A percentile compares a stretch with the other conserved stretches of the same genome.
These are phyloP conservation scores for Mrakiaceae sp. DNA, from an alignment of 1,284 basidiomycete genomes.

Conservation along the genomic window DNA sequence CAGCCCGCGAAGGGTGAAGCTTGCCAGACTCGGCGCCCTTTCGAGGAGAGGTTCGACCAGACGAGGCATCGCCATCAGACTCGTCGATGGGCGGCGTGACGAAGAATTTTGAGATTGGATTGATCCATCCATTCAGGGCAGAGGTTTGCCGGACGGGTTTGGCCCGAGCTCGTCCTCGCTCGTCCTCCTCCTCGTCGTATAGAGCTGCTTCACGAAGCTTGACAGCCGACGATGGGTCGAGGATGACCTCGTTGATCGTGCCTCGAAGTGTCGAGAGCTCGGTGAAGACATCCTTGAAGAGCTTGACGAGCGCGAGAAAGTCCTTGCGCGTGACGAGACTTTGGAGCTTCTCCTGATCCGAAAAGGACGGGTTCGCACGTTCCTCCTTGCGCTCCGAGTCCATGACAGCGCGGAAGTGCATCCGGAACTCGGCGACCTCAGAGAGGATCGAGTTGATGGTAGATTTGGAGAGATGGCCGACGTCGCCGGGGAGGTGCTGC, in stretches of 20 bases:
- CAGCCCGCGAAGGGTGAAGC: constrained; percentile 32
- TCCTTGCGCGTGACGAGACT: constrained; percentile 66
- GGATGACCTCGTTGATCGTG: constrained; percentile 76
- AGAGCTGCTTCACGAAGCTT: constrained; percentile 45
- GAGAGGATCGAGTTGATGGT: constrained; percentile 65
- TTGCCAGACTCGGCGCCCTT: constrained; percentile 20
- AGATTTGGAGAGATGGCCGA: constrained; percentile 73
- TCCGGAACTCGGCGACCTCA: constrained; percentile 59
- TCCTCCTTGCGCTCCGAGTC: constrained; percentile 31
- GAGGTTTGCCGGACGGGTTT: constrained; percentile 9
- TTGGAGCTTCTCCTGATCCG: constrained; percentile 54
- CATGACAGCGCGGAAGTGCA: constrained; percentile 52
- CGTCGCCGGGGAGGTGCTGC: constrained; percentile 72
- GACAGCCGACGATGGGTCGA: constrained; percentile 67
- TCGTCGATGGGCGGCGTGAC: constrained; percentile 25
- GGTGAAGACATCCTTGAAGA: constrained; percentile 72
- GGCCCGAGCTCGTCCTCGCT: constrained; percentile 11
- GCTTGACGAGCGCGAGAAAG: constrained; percentile 67
- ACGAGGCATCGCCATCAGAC: constrained; percentile 11
- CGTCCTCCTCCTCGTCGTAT: constrained; percentile 40
- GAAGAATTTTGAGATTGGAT: constrained; percentile 38
- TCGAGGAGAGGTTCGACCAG: not conserved
- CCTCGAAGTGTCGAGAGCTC: constrained; percentile 74
- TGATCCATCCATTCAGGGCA: constrained; percentile 51
- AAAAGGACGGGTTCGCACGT: constrained; percentile 14